Conservation (phyloP, 352 stramenopile species). For the Phytophthora palmivora region DNA sequence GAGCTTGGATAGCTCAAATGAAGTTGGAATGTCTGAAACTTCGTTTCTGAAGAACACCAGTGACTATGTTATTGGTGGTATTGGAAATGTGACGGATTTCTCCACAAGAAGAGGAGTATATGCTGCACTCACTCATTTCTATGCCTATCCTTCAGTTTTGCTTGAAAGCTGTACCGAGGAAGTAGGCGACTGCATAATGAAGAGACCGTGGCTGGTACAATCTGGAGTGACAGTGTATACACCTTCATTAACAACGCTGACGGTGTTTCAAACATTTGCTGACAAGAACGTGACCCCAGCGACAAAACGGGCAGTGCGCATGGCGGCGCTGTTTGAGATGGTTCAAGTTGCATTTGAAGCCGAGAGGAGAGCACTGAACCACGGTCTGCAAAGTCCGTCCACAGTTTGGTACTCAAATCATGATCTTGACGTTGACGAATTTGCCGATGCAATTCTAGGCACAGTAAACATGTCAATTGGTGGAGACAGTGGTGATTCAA, state of each 20-base stretch:
- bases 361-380: slow-evolving; percentile 44
- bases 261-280: slow-evolving; percentile 36
- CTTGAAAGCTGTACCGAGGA: slow-evolving; percentile 7
- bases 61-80: slow-evolving; percentile 2
- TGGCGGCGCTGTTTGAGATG: slow-evolving; percentile 43
- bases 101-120: slow-evolving; percentile 34
- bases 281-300: slow-evolving; percentile 9
- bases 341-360: slow-evolving; percentile 49
- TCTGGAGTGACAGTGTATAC: slow-evolving; percentile 77
- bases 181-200: slow-evolving; percentile 30
- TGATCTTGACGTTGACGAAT: slow-evolving; percentile 60
- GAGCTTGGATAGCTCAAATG: not conserved
- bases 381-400: slow-evolving; percentile 61
- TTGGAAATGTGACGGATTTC: slow-evolving; percentile 18
- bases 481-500: slow-evolving; percentile 16
- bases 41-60: not conserved
- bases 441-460: slow-evolving; percentile 62
- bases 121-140: slow-evolving; percentile 48
- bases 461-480: slow-evolving; percentile 44
- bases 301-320: slow-evolving; percentile 38
- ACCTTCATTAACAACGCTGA: slow-evolving; percentile 37
- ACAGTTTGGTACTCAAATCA: slow-evolving; percentile 65
- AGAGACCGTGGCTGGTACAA: slow-evolving; percentile 41
- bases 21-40: not conserved
- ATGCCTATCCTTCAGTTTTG: slow-evolving; percentile 50